A percentile compares a stretch with the other conserved stretches of the same genome.
These are phyloP conservation scores for Sclerotinia glacialis DNA, from an alignment of 2,329 filamentous ascomycete genomes.

Conservation along the genomic window DNA sequence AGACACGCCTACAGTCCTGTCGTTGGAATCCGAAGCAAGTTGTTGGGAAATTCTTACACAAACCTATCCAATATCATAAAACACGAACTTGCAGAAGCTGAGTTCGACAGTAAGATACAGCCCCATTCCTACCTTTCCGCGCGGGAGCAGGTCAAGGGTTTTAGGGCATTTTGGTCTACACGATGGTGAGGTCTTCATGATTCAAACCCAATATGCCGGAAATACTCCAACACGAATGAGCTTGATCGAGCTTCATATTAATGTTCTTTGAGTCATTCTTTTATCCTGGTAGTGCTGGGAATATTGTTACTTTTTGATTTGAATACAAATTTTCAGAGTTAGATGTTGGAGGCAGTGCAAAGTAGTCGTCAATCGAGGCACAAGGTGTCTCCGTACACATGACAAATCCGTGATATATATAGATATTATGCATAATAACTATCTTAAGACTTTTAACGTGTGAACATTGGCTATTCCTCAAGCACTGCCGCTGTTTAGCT, in stretches of 20 bases:
- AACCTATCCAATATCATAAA: constrained; percentile 3
- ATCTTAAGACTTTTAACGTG: constrained; percentile 10
- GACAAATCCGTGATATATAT: constrained; percentile 18
- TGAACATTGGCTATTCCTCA: constrained; percentile 5
- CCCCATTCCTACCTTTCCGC: constrained; percentile 11
- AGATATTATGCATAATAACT: constrained; percentile 11
- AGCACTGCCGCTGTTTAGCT: constrained; percentile 6
- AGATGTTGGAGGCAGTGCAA: constrained; percentile 20
- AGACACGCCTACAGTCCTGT: not conserved
- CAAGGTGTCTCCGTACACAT: constrained; percentile 20
- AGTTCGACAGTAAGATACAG: not conserved
- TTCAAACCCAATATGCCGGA: not conserved
- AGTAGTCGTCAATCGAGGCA: constrained; percentile 13
- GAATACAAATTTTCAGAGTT: not conserved
- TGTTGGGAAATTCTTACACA: not conserved
- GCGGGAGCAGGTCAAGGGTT: not conserved
- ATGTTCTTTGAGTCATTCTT: not conserved
- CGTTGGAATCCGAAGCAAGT: constrained; percentile 5
- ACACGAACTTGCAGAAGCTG: constrained; percentile 14
- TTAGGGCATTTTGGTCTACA: constrained; percentile 5
- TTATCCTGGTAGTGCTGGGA: constrained; percentile 7
- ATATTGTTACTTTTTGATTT: not conserved
- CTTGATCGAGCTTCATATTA: not conserved
- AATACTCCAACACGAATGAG: not conserved
- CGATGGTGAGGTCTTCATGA: constrained; percentile 1